These are phyloP conservation scores for Castanea sativa DNA, from an alignment of 306 rosid genomes.

Conservation along the genomic window DNA sequence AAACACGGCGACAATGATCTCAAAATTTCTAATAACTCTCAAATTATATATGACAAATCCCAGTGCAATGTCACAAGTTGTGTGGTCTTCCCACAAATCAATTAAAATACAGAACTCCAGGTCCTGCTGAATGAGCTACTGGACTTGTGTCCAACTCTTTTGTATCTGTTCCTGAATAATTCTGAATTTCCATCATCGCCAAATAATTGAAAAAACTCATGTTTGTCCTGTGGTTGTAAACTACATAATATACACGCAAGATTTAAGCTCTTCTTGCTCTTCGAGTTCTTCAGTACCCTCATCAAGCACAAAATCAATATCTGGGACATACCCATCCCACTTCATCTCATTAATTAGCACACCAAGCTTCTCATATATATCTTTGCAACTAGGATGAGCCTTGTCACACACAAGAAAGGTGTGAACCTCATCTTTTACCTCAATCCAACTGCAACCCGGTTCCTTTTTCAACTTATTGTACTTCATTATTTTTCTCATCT, in stretches of 20 bases:
- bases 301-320: conserved; percentile 34
- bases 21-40: too few relatives aligned
- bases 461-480: conserved; percentile 60
- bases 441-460: conserved; percentile 97
- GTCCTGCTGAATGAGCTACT: neutral
- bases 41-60: neutral
- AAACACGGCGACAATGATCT: too few relatives aligned
- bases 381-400: conserved; percentile 78
- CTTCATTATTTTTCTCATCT: conserved; percentile 71
- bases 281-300: conserved; percentile 41
- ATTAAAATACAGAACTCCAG: neutral
- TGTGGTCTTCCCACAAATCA: neutral
- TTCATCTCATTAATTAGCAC: conserved; percentile 66
- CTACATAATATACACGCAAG: neutral
- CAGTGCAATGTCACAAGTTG: neutral
- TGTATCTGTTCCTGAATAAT: neutral
- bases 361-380: conserved; percentile 56
- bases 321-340: conserved; percentile 49
- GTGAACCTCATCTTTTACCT: conserved; percentile 72
- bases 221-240: neutral
- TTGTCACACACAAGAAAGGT: conserved; percentile 76
- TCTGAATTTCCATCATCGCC: neutral
- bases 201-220: neutral
- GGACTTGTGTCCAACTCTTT: neutral
- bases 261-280: conserved; percentile 20